phyloP scores from a whole-genome alignment of 768 basidiomycete genomes.

The Mycena crocata region DNA sequence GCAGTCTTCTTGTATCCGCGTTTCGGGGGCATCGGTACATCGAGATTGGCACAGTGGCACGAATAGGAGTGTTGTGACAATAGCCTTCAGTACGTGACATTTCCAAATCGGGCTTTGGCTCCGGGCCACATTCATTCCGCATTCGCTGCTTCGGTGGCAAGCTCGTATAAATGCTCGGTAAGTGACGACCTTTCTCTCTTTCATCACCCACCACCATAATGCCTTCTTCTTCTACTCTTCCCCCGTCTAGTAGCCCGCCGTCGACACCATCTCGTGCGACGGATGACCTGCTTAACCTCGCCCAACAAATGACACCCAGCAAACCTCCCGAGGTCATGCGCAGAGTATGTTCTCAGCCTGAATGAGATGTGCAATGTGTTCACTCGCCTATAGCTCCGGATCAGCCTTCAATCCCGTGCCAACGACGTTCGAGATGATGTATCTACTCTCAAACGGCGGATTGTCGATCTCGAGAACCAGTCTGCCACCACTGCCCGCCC shows the following conservation, averaged over 20 bases:
- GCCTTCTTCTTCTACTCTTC: neutral
- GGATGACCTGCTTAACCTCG: neutral
- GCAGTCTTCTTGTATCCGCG: neutral
- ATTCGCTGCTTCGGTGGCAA: too few relatives aligned
- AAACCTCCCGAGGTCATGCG: slow-evolving; percentile 2
- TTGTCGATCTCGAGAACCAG: slow-evolving; percentile 9
- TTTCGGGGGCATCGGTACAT: slow-evolving; percentile 12
- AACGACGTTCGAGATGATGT: slow-evolving; percentile 1
- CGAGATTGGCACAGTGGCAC: too few relatives aligned
- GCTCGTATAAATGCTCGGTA: neutral
- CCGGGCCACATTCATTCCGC: too few relatives aligned
- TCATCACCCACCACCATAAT: neutral
- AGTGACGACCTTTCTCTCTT: neutral
- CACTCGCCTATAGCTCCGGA: neutral
- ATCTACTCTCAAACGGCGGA: neutral
- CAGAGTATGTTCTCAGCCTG: neutral
- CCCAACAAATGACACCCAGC: slow-evolving; percentile 3
- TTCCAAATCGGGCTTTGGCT: too few relatives aligned
- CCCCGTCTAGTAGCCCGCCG: neutral
- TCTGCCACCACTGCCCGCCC: neutral
- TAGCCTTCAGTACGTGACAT: too few relatives aligned
- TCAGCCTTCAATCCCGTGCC: neutral
- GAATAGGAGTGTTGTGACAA: too few relatives aligned
- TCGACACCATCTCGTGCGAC: neutral
- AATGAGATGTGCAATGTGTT: too few relatives aligned